Conservation (phyloP, 75 land plant species). For the Picea glauca region DNA sequence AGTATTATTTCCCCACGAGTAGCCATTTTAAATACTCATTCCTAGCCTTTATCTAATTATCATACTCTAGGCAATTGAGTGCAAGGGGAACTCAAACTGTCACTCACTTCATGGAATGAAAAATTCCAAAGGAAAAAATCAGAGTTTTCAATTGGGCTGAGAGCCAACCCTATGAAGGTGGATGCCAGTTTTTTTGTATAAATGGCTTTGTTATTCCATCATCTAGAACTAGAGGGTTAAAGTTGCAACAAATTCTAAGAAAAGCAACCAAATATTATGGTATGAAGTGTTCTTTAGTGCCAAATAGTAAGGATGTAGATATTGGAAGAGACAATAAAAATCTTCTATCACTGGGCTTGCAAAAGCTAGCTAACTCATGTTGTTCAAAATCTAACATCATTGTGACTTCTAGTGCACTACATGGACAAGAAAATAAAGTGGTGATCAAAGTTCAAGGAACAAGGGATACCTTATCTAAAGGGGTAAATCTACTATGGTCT, state of each 20-base stretch:
- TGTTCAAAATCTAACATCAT: not conserved
- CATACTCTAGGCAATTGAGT: slow-evolving; percentile 3
- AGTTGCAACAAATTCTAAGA: no score
- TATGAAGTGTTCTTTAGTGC: no score
- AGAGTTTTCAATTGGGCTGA: slow-evolving; percentile 61
- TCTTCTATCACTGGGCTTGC: not conserved
- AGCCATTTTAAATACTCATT: no score
- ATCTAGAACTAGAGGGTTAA: no score
- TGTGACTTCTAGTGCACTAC: not conserved
- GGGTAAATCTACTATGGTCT: no score
- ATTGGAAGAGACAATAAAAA: no score
- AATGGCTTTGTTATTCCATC: not conserved
- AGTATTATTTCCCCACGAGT: no score
- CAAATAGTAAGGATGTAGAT: no score
- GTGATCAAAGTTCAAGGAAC: not conserved
- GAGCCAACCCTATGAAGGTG: slow-evolving; percentile 32
- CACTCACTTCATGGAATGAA: slow-evolving; percentile 25
- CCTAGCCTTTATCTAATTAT: no score
- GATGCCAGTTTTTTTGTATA: slow-evolving; percentile 20
- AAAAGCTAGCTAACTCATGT: not conserved
- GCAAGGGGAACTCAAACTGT: slow-evolving; percentile 26
- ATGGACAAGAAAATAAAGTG: not conserved
- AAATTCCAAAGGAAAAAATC: slow-evolving; percentile 12
- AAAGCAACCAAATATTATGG: no score
- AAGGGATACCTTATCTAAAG: not conserved